Evolutionary conservation across 2,329 filamentous ascomycete genomes (phyloP).

Genomic region (Madurella mycetomatis): DNA sequence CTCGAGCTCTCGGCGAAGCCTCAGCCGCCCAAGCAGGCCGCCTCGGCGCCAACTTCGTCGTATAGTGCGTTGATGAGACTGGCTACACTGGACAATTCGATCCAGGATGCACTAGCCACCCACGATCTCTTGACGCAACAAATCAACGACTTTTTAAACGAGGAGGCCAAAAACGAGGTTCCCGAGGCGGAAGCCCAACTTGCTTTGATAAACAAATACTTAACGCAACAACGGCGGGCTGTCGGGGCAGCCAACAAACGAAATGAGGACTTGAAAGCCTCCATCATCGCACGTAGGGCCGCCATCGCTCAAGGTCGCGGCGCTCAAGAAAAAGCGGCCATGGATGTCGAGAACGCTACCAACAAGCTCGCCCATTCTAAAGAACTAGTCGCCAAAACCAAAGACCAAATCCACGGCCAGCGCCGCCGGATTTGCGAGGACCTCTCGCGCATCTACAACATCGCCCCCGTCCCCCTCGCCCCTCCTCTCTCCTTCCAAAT

Average conservation of each 20-base stretch:
- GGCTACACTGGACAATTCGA: conserved; percentile 81
- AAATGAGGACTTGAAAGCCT: conserved; percentile 63
- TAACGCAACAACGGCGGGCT: conserved; percentile 61
- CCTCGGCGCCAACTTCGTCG: conserved; percentile 62
- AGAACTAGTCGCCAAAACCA: conserved; percentile 51
- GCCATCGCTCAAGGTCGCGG: conserved; percentile 63
- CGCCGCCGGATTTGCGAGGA: conserved; percentile 84
- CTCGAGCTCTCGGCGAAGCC: conserved; percentile 58
- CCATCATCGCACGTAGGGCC: conserved; percentile 59
- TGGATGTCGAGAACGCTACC: conserved; percentile 58
- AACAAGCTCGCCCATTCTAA: conserved; percentile 55
- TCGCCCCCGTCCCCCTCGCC: conserved; percentile 56
- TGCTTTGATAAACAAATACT: conserved; percentile 47
- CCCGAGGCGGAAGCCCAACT: conserved; percentile 48
- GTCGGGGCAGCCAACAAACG: conserved; percentile 58
- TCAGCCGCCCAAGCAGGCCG: conserved; percentile 49
- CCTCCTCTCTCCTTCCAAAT: conserved; percentile 78
- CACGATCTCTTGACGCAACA: conserved; percentile 70
- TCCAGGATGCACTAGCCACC: conserved; percentile 81
- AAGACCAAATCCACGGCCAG: conserved; percentile 73
- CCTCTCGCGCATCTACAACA: conserved; percentile 72
- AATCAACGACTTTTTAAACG: conserved; percentile 59
- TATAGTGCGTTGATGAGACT: conserved; percentile 87
- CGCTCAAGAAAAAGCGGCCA: conserved; percentile 53
- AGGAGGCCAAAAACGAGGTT: conserved; percentile 39